A percentile compares a stretch with the other conserved stretches of the same genome.
Conservation (phyloP, 2,329 filamentous ascomycete species). For the Ophiosphaerella herpotricha region DNA sequence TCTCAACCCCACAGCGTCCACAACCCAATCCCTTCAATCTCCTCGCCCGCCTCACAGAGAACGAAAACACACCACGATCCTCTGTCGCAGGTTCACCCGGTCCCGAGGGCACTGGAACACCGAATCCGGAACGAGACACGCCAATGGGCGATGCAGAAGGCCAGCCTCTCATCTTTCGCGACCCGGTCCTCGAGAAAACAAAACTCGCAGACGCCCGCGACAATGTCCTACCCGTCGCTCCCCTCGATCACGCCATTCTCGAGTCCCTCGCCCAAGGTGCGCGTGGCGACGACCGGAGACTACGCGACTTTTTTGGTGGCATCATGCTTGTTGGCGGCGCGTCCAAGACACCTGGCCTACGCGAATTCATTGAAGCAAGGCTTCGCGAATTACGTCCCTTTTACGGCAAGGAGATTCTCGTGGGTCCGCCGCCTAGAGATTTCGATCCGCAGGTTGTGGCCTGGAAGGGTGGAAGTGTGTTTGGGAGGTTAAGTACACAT, state of each 20-base stretch:
- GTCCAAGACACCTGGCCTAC: slow-evolving; percentile 66
- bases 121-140: slow-evolving; percentile 56
- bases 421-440: slow-evolving; percentile 77
- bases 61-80: slow-evolving; percentile 77
- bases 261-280: slow-evolving; percentile 87
- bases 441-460: slow-evolving; percentile 96
- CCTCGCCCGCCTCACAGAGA: slow-evolving; percentile 68
- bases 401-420: slow-evolving; percentile 69
- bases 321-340: slow-evolving; percentile 48
- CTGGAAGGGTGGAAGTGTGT: slow-evolving; percentile 98
- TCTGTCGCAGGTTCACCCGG: slow-evolving; percentile 87
- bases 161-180: slow-evolving; percentile 45
- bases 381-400: slow-evolving; percentile 68
- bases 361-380: slow-evolving; percentile 80
- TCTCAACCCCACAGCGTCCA: slow-evolving; percentile 57
- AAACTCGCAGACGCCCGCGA: slow-evolving; percentile 71
- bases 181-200: slow-evolving; percentile 55
- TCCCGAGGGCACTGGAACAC: slow-evolving; percentile 80
- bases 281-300: slow-evolving; percentile 87
- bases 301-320: slow-evolving; percentile 72
- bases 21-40: slow-evolving; percentile 69
- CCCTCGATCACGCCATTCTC: slow-evolving; percentile 87
- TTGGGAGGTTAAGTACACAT: slow-evolving; percentile 80
- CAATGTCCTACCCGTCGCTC: slow-evolving; percentile 76
- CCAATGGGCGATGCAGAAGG: slow-evolving; percentile 49